Evolutionary conservation across 2,329 filamentous ascomycete genomes (phyloP), one percentile per base, ranked within the genome.

Genomic region (Whalleya microplaca): DNA sequence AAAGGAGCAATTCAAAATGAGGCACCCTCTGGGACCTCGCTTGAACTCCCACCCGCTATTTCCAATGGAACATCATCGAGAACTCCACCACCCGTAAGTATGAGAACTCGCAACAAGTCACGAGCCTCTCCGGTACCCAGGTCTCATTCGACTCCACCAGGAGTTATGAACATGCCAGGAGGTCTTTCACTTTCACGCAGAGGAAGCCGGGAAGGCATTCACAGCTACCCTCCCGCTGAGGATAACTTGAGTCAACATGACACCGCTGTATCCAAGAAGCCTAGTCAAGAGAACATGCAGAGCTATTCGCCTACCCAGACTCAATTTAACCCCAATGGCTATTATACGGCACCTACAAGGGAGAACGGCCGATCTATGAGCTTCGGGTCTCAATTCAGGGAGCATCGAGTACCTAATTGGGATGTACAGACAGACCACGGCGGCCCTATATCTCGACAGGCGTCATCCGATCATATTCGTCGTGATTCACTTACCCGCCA

Each of bases 71-170:
- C 66, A 41, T 72, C 68, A 53, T 64, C 70, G 9, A 75, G 65
- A 51, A 72, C 73, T 0, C 71, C 75, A 2, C 75, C 76, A 0
- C 76, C 78, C 0, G 71, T 79, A 23, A 79, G 75, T 62, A 74
- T 80, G 69, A 71, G 71, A n/a, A 77, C 74, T 3, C 72, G 75
- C 21, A 75, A 72, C 27, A 68, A 71, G 6, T 64, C 72, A 12
- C 67, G 70, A 45, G 76, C 72, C 2, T 71, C 70, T 12, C 69
- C 70, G 14, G 71, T 73, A 12, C 62, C 72, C 10, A 73, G 76
- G 21, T 65, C 75, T 4, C 70, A 72, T 40, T 73, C 73, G 12
- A 75, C 72, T 2, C 71, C 73, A 2, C 67, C 72, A 14, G 61
- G 54, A 41, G 57, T 62, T 7, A 50, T 67, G 29, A 32, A 43